A percentile compares a stretch with the other conserved stretches of the same genome.
These are phyloP conservation scores for Candida railenensis DNA, from an alignment of 805 yeast genomes.

Conservation along the genomic window DNA sequence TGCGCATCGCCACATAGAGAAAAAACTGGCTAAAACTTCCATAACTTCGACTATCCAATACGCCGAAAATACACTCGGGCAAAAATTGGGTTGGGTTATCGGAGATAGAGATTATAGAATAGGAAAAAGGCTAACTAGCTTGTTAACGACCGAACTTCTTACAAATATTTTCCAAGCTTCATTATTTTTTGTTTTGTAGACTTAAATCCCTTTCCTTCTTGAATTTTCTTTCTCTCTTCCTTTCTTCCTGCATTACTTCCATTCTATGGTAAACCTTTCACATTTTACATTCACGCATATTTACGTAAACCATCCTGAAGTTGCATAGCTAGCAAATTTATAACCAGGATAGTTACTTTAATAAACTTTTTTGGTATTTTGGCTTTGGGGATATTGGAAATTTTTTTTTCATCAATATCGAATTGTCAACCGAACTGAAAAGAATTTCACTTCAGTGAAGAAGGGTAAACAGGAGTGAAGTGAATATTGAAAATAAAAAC, in stretches of 20 bases:
- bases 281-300: not conserved
- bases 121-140: not conserved
- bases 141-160: not conserved
- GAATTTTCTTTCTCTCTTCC: not conserved
- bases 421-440: conserved; percentile 2
- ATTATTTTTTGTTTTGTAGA: not conserved
- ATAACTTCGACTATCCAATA: not conserved
- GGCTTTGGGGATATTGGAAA: not conserved
- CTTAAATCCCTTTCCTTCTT: not conserved
- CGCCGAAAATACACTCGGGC: too few relatives aligned
- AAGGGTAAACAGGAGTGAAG: not conserved
- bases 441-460: not conserved
- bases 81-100: too few relatives aligned
- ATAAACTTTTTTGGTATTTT: too few relatives aligned
- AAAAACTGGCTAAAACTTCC: not conserved
- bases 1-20: not conserved
- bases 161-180: not conserved
- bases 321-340: not conserved
- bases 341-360: too few relatives aligned
- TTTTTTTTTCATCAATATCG: not conserved
- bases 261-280: not conserved
- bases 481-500: not conserved
- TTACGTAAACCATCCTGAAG: not conserved
- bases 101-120: too few relatives aligned
- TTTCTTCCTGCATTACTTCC: not conserved